phyloP scores from a whole-genome alignment of 192 early-diverging fungal species.

The Phycomyces nitens region DNA sequence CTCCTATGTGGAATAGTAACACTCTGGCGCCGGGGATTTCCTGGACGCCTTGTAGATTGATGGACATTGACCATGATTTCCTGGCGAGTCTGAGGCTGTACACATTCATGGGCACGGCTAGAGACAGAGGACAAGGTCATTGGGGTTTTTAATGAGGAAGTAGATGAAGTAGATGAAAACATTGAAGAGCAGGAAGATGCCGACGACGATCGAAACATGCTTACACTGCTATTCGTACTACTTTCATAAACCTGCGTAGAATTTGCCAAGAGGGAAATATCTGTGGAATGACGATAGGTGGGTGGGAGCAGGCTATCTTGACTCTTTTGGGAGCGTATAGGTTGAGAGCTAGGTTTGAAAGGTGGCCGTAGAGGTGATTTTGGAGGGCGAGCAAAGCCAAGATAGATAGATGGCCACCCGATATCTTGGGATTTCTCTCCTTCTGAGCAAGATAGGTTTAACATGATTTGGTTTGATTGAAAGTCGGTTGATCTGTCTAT shows the following conservation, averaged over 20 bases:
- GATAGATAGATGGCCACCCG: neutral
- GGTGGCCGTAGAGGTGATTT: constrained; percentile 7
- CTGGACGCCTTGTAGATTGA: neutral
- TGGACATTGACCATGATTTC: constrained; percentile 2
- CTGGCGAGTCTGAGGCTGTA: neutral
- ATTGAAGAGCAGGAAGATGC: constrained; percentile 12
- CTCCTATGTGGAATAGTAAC: constrained; percentile 18
- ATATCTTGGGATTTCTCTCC: constrained; percentile 1
- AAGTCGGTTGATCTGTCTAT: too few species aligned
- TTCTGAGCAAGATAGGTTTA: neutral
- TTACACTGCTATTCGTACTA: neutral
- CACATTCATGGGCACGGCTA: neutral
- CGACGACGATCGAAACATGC: constrained; percentile 14
- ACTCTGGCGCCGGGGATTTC: constrained; percentile 10
- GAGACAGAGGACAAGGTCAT: constrained; percentile 10
- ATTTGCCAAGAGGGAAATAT: neutral
- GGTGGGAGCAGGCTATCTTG: neutral
- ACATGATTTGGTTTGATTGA: too few species aligned
- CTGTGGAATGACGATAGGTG: neutral
- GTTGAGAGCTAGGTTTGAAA: neutral
- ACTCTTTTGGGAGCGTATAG: neutral
- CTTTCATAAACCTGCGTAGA: neutral
- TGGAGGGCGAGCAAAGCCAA: neutral
- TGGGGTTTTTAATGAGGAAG: constrained; percentile 11
- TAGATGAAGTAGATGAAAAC: constrained; percentile 9